Conservation (phyloP, 805 yeast genomes). For the Alloascoidea hylecoeti region DNA sequence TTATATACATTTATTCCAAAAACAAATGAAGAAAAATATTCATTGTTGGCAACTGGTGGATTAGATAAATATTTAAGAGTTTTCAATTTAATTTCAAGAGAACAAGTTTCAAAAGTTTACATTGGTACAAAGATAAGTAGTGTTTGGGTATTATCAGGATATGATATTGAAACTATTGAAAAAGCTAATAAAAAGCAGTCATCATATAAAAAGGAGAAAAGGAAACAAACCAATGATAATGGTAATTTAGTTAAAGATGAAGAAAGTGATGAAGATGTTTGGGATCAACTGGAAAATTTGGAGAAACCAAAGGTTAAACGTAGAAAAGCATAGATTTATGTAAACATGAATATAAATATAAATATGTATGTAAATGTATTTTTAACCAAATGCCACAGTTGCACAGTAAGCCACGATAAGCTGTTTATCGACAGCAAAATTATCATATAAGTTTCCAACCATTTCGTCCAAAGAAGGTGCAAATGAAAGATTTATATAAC, state of each 20-base stretch:
- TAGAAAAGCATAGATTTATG: too few relatives aligned
- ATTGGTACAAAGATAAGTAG: constrained; percentile 56
- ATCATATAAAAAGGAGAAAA: too few relatives aligned
- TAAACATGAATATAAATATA: too few relatives aligned
- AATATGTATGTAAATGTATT: too few relatives aligned
- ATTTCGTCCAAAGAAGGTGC: constrained; percentile 23
- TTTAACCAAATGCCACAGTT: constrained; percentile 21
- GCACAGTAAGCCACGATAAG: constrained; percentile 18
- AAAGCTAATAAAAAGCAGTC: constrained; percentile 10
- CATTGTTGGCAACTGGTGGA: constrained; percentile 62
- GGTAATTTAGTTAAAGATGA: too few relatives aligned
- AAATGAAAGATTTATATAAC: constrained; percentile 23
- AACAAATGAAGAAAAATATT: constrained; percentile 9
- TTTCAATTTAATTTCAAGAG: constrained; percentile 46
- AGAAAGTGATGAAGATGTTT: too few relatives aligned
- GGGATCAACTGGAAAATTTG: too few relatives aligned
- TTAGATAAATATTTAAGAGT: constrained; percentile 79
- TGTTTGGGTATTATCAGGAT: constrained; percentile 35
- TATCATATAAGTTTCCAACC: constrained; percentile 15
- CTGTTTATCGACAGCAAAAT: constrained; percentile 14
- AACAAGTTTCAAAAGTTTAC: constrained; percentile 55
- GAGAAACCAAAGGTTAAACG: too few relatives aligned
- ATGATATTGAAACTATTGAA: constrained; percentile 21
- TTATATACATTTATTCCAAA: constrained; percentile 10
- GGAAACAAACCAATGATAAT: too few relatives aligned